Base-by-base conservation (phyloP, 768 basidiomycete species). In the Pleurotus citrinopileatus region DNA sequence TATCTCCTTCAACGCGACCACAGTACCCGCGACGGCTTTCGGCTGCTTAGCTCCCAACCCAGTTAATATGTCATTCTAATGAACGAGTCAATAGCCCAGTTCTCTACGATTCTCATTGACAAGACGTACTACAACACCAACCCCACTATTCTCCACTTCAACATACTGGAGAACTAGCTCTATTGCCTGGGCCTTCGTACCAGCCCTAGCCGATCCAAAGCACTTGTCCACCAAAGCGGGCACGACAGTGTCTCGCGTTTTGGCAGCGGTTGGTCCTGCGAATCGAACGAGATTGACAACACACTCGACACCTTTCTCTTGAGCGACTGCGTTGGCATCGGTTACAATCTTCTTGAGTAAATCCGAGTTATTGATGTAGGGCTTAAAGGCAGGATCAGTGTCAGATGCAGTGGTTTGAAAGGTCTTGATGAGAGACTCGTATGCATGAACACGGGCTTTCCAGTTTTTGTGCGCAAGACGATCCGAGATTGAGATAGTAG, bases 151-250 rank as follows among this genome's bases (percentile, higher is more conserved):
- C 70, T 95, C 95, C 26, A 94, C 88, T 67, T 98, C 97, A 29
- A 93, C 87, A 66, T 94, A 98, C 66, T 95, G 89, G 61, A 94
- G 70, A 50, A 83, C 79, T 12, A 97, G 79, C 62, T 98, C 97
- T 36, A 91, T 70, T 10, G 91, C 90, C 56, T 95, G 89, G 57
- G 78, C 82, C 74, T 87, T 97, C 15, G 96, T 98, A 19, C 92
- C 94, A 8, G 89, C 87, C 64, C 95, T 81, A 34, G 94, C 74
- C 17, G 95, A 94, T 22, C 96, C 94, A 53, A 97, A 81, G 63
- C 92, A 94, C 70, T 99, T 99, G 63, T 99, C 97, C 32, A 98
- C 94, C 55, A 99, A 71, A 3, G 89, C 87, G n/a, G 94, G 91
- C 6, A 97, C 76, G 7, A 99, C 86, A 2, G 76, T 78, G 48